These are phyloP conservation scores for Aspergillus brunneoviolaceus DNA, from an alignment of 2,329 filamentous ascomycete species.

Conservation along the genomic window DNA sequence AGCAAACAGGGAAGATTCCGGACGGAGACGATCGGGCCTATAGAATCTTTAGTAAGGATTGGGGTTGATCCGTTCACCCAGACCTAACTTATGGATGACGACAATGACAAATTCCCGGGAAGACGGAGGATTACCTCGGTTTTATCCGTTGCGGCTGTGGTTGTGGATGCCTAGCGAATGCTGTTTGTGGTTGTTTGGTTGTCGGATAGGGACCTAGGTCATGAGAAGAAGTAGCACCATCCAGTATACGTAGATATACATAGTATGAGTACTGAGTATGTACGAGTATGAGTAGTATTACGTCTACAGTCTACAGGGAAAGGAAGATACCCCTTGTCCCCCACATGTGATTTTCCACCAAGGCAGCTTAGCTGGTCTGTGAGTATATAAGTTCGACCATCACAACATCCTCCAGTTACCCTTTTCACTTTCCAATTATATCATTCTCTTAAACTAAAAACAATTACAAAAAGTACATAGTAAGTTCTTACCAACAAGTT, in stretches of 20 bases:
- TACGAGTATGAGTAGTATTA: neutral
- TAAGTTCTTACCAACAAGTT: too few relatives aligned
- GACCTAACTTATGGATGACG: neutral
- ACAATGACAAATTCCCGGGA: neutral
- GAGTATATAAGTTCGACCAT: neutral
- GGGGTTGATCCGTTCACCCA: neutral
- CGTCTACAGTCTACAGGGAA: neutral
- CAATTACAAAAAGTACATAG: too few relatives aligned
- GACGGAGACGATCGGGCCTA: neutral
- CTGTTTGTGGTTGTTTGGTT: too few relatives aligned
- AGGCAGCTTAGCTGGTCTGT: neutral
- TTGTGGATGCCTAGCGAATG: too few relatives aligned
- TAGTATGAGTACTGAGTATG: neutral
- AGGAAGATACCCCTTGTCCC: neutral
- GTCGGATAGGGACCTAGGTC: too few relatives aligned
- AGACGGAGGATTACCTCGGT: too few relatives aligned
- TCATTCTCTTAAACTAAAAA: too few relatives aligned
- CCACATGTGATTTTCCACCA: constrained; percentile 21
- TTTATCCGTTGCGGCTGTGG: too few relatives aligned
- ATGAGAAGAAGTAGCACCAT: too few relatives aligned
- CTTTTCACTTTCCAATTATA: neutral
- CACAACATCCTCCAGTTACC: neutral
- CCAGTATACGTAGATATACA: neutral
- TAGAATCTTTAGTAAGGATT: neutral
- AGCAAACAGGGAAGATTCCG: neutral